phyloP scores from a whole-genome alignment of 2,329 filamentous ascomycete species.

The Aureobasidium leucospermi region DNA sequence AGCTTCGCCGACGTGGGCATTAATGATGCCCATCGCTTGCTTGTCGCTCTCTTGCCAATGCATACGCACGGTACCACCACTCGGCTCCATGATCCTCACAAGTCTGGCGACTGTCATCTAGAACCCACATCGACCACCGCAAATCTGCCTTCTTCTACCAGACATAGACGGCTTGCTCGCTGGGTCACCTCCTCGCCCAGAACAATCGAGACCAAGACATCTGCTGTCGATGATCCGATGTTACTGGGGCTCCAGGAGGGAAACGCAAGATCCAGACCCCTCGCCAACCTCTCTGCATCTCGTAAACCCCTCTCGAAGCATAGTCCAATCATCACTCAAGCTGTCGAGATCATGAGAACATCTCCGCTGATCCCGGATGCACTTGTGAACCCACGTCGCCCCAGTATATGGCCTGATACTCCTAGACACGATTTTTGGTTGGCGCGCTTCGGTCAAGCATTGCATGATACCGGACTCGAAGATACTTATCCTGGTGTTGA shows the following conservation, averaged over 20 bases:
- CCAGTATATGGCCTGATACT: neutral
- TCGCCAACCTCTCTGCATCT: neutral
- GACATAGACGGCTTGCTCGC: neutral
- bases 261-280: too few relatives aligned
- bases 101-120: neutral
- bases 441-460: neutral
- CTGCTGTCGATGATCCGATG: neutral
- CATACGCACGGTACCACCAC: neutral
- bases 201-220: too few relatives aligned
- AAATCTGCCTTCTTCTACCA: neutral
- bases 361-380: neutral
- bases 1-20: conserved; percentile 8
- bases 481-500: neutral
- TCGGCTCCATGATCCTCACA: neutral
- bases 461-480: neutral
- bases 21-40: conserved; percentile 14
- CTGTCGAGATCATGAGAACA: neutral
- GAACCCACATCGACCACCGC: neutral
- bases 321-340: neutral
- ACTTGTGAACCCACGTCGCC: neutral
- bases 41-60: conserved; percentile 3
- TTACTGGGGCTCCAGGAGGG: too few relatives aligned
- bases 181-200: neutral
- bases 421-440: neutral
- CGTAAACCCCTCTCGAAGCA: neutral